Evolutionary conservation across 164 flowering plant genomes (phyloP), one percentile per base, ranked within the genome.

Genomic region (Chimonanthus salicifolius): DNA sequence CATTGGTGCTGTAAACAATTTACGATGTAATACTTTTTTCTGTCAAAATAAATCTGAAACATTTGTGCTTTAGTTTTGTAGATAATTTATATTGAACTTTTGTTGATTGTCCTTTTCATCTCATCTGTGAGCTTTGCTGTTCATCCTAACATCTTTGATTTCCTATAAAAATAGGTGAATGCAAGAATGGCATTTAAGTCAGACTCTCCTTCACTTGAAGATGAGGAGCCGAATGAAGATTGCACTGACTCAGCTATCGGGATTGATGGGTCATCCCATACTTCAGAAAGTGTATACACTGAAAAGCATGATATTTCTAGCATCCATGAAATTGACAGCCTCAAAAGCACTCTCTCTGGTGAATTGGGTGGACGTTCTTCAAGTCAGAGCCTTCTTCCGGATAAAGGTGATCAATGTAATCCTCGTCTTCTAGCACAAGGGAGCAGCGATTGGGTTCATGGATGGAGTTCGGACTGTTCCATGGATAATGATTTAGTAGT

Each of bases 251-350:
- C 89, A 66, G 87, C 85, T 65, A 76, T 73, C 69, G 97, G 90
- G 54, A 80, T 82, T 82, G 97, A 94, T 86, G 96, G 83, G 67
- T 88, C 91, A 70, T 93, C 98, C 18, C 87, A 88, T 76, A 85
- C 97, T 49, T 93, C 98, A 64, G 98, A 81, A 81, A 88, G 97
- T 78, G 77, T 90, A 67, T 86, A 81, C 81, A 88, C 92, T 46
- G 99, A 94, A 71, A 95, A 88, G 83, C 89, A 88, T 63, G 97
- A 91, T 75, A 74, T 75, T 43, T 88, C 90, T 48, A 86, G 89
- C 77, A 78, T 83, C 16, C 88, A 86, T 74, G 97, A 88, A 77
- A 80, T 83, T 71, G 97, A 94, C 49, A 88, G 92, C 80, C 82
- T 85, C 21, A 89, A 85, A 78, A 88, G 92, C 77, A 85, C 86